phyloP scores from a whole-genome alignment of 306 rosid genomes.

The Vicia villosa region DNA sequence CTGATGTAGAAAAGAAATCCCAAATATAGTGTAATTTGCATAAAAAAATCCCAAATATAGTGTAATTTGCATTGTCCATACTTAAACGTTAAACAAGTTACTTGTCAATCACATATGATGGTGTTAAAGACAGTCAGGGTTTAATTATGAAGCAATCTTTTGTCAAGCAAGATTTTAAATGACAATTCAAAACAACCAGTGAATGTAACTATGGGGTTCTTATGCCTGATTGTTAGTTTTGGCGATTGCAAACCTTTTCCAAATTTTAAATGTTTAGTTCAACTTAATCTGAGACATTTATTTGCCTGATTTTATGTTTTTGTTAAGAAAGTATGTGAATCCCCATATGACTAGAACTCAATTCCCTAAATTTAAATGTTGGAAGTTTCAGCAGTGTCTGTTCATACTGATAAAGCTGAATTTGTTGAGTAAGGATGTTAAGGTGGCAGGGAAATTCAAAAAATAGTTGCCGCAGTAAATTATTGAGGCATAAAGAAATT shows the following conservation, averaged over 20 bases:
- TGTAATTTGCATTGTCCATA: neutral
- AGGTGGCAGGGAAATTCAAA: neutral
- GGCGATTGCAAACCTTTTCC: neutral
- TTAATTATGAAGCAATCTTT: neutral
- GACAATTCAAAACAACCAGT: neutral
- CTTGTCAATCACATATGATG: neutral
- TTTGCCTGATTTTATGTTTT: neutral
- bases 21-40: neutral
- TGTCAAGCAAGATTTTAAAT: neutral
- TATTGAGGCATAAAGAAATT: conserved; percentile 16
- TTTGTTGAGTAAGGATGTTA: neutral
- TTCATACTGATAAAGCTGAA: neutral
- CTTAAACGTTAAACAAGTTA: neutral
- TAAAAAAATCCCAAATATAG: neutral
- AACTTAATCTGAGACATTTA: neutral
- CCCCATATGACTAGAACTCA: neutral
- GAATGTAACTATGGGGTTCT: neutral
- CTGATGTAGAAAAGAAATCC: neutral
- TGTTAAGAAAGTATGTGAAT: neutral
- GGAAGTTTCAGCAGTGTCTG: neutral
- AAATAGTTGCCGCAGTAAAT: conserved; percentile 1
- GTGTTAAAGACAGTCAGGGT: neutral
- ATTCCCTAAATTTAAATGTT: neutral
- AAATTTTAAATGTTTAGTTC: neutral
- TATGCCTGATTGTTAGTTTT: neutral